phyloP scores from a whole-genome alignment of 2,329 filamentous ascomycete genomes.

The Dryadomyces quercus-mongolicae region DNA sequence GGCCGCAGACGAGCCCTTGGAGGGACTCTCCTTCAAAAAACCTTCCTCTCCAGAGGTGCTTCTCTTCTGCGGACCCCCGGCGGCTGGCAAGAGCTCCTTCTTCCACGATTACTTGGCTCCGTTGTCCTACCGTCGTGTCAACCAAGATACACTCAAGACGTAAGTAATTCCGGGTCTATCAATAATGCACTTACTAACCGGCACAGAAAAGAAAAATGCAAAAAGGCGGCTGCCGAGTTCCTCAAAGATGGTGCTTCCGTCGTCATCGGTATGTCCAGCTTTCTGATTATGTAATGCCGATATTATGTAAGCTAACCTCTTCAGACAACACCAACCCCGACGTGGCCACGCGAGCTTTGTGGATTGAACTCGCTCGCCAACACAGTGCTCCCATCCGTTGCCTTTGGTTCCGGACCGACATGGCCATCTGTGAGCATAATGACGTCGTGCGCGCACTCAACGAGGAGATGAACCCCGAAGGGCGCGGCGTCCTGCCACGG shows the following conservation, averaged over 20 bases:
- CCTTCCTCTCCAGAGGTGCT: constrained; percentile 58
- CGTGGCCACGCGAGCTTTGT: constrained; percentile 60
- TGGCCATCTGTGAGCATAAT: constrained; percentile 70
- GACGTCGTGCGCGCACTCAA: constrained; percentile 68
- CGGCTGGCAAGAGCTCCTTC: constrained; percentile 84
- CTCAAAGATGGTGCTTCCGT: constrained; percentile 57
- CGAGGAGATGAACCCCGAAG: constrained; percentile 68
- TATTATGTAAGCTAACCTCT: neutral
- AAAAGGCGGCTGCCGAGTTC: constrained; percentile 58
- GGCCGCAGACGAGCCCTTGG: constrained; percentile 19
- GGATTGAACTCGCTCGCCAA: constrained; percentile 63
- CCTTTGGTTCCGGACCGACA: constrained; percentile 66
- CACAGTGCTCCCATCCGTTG: constrained; percentile 67
- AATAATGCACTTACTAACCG: neutral
- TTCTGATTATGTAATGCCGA: neutral
- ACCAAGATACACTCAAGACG: constrained; percentile 80
- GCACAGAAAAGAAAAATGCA: constrained; percentile 43
- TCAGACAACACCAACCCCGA: constrained; percentile 98
- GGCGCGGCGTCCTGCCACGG: constrained; percentile 57
- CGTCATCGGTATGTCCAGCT: constrained; percentile 48
- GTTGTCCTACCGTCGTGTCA: constrained; percentile 71
- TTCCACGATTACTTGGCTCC: constrained; percentile 69
- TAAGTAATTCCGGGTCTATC: constrained; percentile 7
- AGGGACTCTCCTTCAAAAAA: neutral
- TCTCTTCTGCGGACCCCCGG: constrained; percentile 79